Evolutionary conservation across 441 rosid genomes (phyloP).

Genomic region (Gossypium davidsonii): DNA sequence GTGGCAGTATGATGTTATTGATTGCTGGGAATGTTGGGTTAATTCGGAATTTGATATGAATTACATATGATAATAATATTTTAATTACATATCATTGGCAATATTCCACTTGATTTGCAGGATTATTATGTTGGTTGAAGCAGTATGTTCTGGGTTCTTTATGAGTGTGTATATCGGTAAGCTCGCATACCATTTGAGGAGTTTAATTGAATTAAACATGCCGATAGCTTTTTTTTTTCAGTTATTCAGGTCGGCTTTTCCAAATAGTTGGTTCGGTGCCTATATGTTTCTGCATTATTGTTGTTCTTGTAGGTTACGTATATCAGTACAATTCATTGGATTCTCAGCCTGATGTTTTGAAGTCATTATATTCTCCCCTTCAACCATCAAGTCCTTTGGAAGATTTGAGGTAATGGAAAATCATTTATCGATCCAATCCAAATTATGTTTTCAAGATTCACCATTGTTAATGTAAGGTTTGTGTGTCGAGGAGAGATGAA

Average conservation of each 20-base stretch:
- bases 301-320: slow-evolving; percentile 61
- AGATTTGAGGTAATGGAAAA: slow-evolving; percentile 61
- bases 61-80: not conserved
- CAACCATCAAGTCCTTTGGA: slow-evolving; percentile 92
- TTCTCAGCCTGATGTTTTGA: slow-evolving; percentile 92
- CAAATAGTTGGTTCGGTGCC: not conserved
- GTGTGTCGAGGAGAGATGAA: too few relatives aligned
- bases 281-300: not conserved
- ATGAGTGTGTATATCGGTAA: slow-evolving; percentile 82
- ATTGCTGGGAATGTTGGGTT: not conserved
- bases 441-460: not conserved
- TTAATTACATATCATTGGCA: slow-evolving; percentile 8
- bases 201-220: not conserved
- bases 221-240: not conserved
- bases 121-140: slow-evolving; percentile 77
- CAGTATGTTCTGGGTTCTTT: slow-evolving; percentile 72
- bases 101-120: slow-evolving; percentile 34
- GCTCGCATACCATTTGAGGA: slow-evolving; percentile 15
- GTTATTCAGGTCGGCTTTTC: not conserved
- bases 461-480: not conserved
- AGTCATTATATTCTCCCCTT: slow-evolving; percentile 91
- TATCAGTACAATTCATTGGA: slow-evolving; percentile 79
- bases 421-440: not conserved
- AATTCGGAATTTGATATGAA: not conserved
- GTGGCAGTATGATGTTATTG: not conserved